These are phyloP conservation scores for Colletotrichum euphorbiae DNA, from an alignment of 2,329 filamentous ascomycete species.

Conservation along the genomic window DNA sequence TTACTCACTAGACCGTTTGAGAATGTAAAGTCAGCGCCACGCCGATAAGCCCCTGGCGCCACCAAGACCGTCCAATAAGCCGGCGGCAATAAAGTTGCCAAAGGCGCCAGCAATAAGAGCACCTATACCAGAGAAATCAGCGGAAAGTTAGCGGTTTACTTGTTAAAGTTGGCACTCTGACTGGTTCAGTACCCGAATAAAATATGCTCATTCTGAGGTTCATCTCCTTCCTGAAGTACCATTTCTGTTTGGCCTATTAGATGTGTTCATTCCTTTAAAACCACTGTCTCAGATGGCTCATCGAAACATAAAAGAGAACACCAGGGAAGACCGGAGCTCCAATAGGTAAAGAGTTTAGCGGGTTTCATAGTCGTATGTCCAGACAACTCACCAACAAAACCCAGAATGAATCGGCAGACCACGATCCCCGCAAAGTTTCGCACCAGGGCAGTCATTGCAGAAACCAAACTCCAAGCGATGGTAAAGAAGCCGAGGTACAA, in stretches of 20 bases:
- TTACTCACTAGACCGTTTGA: slow-evolving; percentile 50
- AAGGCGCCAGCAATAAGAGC: slow-evolving; percentile 49
- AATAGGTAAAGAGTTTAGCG: not conserved
- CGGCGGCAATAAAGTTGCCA: slow-evolving; percentile 47
- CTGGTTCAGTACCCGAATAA: slow-evolving; percentile 42
- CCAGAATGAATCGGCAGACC: slow-evolving; percentile 52
- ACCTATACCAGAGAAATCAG: not conserved
- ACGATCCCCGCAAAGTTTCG: slow-evolving; percentile 51
- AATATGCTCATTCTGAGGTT: slow-evolving; percentile 54
- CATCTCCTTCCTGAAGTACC: slow-evolving; percentile 59
- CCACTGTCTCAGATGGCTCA: not conserved
- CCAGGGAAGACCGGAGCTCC: slow-evolving; percentile 63
- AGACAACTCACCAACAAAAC: slow-evolving; percentile 47
- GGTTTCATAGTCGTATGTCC: not conserved
- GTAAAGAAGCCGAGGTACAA: slow-evolving; percentile 53
- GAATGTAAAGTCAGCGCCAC: slow-evolving; percentile 65
- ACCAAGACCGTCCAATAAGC: slow-evolving; percentile 56
- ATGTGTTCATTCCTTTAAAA: not conserved
- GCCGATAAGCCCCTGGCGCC: slow-evolving; percentile 56
- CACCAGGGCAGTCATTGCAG: slow-evolving; percentile 46
- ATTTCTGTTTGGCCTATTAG: slow-evolving; percentile 6
- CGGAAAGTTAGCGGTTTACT: too few relatives aligned
- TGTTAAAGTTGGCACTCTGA: too few relatives aligned
- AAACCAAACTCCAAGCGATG: slow-evolving; percentile 34
- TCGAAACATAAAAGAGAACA: slow-evolving; percentile 56